Percentiles rank a stretch among this genome's conserved stretches.
Evolutionary conservation across 2,329 filamentous ascomycete genomes (phyloP).

Genomic region (Shiraia bambusicola): DNA sequence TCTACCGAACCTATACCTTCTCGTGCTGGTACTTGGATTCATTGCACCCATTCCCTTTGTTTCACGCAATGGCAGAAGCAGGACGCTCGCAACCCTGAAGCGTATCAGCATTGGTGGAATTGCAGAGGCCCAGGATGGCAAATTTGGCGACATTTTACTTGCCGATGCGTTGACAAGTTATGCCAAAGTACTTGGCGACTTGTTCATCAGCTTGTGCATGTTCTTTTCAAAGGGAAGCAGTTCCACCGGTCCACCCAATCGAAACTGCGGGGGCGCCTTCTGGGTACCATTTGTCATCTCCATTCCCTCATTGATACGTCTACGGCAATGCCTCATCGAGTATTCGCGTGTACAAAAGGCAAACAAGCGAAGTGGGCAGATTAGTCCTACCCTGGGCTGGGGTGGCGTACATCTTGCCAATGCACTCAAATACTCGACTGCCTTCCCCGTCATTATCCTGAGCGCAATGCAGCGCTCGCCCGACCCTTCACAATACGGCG

Average conservation of each 20-base stretch:
- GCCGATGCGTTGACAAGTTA: slow-evolving; percentile 95
- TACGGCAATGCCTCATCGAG: slow-evolving; percentile 90
- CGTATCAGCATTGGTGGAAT: slow-evolving; percentile 83
- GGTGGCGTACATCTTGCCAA: slow-evolving; percentile 89
- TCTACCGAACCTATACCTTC: slow-evolving; percentile 81
- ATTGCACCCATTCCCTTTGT: slow-evolving; percentile 69
- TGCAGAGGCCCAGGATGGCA: slow-evolving; percentile 82
- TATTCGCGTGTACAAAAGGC: slow-evolving; percentile 70
- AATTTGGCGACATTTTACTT: slow-evolving; percentile 90
- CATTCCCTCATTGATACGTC: slow-evolving; percentile 78
- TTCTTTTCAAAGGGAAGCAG: slow-evolving; percentile 71
- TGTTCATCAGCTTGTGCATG: slow-evolving; percentile 91
- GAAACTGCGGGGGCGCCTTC: slow-evolving; percentile 75
- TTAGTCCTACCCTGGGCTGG: slow-evolving; percentile 60
- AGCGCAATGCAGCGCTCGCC: slow-evolving; percentile 70
- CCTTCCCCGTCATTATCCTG: slow-evolving; percentile 87
- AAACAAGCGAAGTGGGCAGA: slow-evolving; percentile 41
- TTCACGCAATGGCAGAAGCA: slow-evolving; percentile 69
- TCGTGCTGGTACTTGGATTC: slow-evolving; percentile 70
- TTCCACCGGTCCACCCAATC: slow-evolving; percentile 78
- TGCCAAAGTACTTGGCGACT: slow-evolving; percentile 84
- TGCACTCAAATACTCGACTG: slow-evolving; percentile 89
- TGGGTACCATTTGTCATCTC: slow-evolving; percentile 83
- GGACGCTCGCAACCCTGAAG: slow-evolving; percentile 73
- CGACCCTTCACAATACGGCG: slow-evolving; percentile 53